Conservation (phyloP, 306 rosid genomes). For the Medicago ruthenica region DNA sequence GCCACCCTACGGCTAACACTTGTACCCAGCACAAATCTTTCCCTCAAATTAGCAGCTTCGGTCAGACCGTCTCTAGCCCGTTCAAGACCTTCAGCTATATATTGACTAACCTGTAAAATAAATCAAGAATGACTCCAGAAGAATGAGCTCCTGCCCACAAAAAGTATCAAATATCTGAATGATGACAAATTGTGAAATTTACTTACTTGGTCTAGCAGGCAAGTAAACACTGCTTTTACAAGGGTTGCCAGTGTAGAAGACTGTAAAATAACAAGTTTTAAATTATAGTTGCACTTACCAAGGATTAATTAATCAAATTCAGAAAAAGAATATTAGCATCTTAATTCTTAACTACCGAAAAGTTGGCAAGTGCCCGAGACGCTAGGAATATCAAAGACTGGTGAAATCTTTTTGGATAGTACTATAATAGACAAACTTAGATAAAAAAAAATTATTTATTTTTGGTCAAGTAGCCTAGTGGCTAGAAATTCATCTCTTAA, state of each 20-base stretch:
- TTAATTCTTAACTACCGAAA: conserved; percentile 15
- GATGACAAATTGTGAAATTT: conserved; percentile 32
- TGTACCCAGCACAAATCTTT: conserved; percentile 84
- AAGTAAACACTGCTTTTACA: conserved; percentile 87
- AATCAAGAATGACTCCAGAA: conserved; percentile 7
- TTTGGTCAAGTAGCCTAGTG: too few relatives aligned
- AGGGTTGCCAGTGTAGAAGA: conserved; percentile 84
- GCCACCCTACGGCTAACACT: conserved; percentile 92
- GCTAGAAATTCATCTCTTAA: too few relatives aligned
- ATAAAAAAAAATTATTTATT: neutral
- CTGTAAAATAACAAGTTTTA: conserved; percentile 58
- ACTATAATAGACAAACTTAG: neutral
- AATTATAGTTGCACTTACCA: conserved; percentile 23
- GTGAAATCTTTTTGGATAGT: neutral
- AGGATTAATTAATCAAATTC: conserved; percentile 28
- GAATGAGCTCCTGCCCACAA: conserved; percentile 37
- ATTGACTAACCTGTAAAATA: conserved; percentile 82
- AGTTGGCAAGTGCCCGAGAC: conserved; percentile 20
- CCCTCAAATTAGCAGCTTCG: conserved; percentile 97
- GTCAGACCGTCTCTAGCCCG: conserved; percentile 92
- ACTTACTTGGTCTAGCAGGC: conserved; percentile 98
- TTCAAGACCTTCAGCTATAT: conserved; percentile 95
- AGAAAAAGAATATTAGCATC: conserved; percentile 31
- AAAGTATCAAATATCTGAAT: conserved; percentile 38
- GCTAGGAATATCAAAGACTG: conserved; percentile 28